phyloP scores from a whole-genome alignment of 257 asterid genomes.

The Anisodus tanguticus region DNA sequence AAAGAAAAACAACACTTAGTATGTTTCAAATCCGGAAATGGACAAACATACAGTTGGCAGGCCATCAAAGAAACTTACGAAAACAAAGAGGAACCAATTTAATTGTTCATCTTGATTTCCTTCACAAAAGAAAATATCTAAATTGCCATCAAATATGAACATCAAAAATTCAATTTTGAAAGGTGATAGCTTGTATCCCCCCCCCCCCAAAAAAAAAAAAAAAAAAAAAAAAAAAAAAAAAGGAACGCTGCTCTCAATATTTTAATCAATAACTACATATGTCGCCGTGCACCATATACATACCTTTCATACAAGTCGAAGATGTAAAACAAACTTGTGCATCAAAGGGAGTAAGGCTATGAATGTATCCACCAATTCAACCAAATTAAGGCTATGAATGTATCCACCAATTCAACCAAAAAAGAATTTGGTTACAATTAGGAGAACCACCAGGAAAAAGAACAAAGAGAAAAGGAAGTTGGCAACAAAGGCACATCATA shows the following conservation, averaged over 20 bases:
- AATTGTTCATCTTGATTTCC: background rate
- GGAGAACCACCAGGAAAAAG: background rate
- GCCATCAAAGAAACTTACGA: background rate
- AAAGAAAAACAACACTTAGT: background rate
- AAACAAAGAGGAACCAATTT: background rate
- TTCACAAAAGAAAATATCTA: background rate
- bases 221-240: background rate
- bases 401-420: background rate
- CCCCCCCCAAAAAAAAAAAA: background rate
- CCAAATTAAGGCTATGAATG: background rate
- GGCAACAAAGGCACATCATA: constrained; percentile 7
- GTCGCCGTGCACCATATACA: background rate
- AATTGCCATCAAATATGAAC: constrained; percentile 9
- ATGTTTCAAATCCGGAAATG: background rate
- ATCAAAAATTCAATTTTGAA: background rate
- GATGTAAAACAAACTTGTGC: background rate
- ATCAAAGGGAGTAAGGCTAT: background rate
- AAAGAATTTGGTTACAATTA: background rate
- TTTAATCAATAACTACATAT: background rate
- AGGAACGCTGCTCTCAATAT: background rate
- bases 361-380: background rate
- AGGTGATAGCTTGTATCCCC: background rate
- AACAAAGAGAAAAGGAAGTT: constrained; percentile 10
- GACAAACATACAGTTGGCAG: constrained; percentile 19
- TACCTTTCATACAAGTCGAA: background rate